phyloP scores from a whole-genome alignment of 495 filamentous ascomycete species.

The Penicillium bialowiezense region DNA sequence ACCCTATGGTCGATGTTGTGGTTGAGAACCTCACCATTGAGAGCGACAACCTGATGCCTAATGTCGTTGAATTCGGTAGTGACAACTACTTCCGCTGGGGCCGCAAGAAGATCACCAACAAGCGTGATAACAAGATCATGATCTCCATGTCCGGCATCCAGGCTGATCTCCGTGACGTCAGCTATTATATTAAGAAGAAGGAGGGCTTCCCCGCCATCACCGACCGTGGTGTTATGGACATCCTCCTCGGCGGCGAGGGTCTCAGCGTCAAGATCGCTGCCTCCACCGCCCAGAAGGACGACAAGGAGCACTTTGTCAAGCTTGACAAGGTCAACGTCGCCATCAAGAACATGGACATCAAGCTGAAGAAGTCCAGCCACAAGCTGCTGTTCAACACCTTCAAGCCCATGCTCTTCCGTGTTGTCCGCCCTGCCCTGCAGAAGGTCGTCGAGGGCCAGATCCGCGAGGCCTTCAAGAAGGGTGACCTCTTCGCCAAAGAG shows the following conservation, averaged over 20 bases:
- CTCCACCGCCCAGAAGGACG: conserved; percentile 72
- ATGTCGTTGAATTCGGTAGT: conserved; percentile 82
- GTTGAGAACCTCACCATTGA: conserved; percentile 94
- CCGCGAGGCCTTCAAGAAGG: conserved; percentile 67
- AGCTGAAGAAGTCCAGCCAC: conserved; percentile 89
- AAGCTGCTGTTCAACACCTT: conserved; percentile 85
- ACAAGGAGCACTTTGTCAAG: conserved; percentile 86
- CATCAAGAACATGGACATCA: conserved; percentile 83
- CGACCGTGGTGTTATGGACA: conserved; percentile 86
- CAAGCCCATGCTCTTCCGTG: conserved; percentile 83
- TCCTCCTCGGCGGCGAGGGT: conserved; percentile 83
- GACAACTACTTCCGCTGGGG: conserved; percentile 98
- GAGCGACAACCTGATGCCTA: conserved; percentile 95
- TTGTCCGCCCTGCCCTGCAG: conserved; percentile 77
- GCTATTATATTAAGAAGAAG: conserved; percentile 95
- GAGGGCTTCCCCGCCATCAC: conserved; percentile 89
- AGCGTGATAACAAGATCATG: conserved; percentile 73
- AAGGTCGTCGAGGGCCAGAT: conserved; percentile 88
- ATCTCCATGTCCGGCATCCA: conserved; percentile 87
- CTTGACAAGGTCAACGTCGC: conserved; percentile 83
- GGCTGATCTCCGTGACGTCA: conserved; percentile 64
- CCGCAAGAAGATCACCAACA: conserved; percentile 78
- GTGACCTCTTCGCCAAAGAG: conserved; percentile 67
- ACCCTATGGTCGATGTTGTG: conserved; percentile 78
- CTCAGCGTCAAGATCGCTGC: conserved; percentile 91